phyloP scores from a whole-genome alignment of 108 stramenopile genomes.

The Mayamaea pseudoterrestris region DNA sequence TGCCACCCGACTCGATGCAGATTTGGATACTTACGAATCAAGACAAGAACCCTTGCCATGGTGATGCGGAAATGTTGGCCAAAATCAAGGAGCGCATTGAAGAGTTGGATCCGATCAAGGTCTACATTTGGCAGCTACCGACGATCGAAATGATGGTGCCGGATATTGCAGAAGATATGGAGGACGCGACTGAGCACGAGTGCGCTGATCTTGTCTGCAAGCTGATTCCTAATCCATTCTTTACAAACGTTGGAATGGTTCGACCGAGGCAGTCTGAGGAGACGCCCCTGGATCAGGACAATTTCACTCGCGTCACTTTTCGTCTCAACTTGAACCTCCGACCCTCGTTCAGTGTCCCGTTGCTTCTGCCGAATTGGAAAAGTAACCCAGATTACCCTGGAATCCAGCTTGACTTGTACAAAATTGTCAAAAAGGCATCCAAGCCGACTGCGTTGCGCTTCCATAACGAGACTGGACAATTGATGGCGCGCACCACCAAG shows the following conservation, averaged over 20 bases:
- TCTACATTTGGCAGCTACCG: slow-evolving; percentile 48
- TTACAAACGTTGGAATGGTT: background rate
- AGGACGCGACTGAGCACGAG: background rate
- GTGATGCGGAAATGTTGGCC: slow-evolving; percentile 16
- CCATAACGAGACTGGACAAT: slow-evolving; percentile 2
- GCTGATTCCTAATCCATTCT: background rate
- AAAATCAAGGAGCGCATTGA: slow-evolving; percentile 22
- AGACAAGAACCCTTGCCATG: slow-evolving; percentile 38
- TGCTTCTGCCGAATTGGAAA: slow-evolving; percentile 49
- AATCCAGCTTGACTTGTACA: slow-evolving; percentile 4
- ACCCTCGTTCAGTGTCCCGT: slow-evolving; percentile 34
- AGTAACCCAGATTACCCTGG: background rate
- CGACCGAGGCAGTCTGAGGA: slow-evolving; percentile 13
- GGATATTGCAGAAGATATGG: slow-evolving; percentile 6
- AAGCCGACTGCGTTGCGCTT: background rate
- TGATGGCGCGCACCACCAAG: slow-evolving; percentile 6
- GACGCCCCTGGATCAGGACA: too few species aligned
- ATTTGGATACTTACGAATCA: slow-evolving; percentile 73
- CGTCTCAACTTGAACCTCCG: too few species aligned
- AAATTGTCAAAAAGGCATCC: background rate
- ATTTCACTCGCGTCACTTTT: too few species aligned
- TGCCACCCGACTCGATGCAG: slow-evolving; percentile 35
- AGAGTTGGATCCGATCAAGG: slow-evolving; percentile 43
- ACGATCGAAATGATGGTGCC: slow-evolving; percentile 11
- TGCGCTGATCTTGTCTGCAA: background rate